Conservation (phyloP, 2,329 filamentous ascomycete genomes). For the Biscogniauxia sp. region DNA sequence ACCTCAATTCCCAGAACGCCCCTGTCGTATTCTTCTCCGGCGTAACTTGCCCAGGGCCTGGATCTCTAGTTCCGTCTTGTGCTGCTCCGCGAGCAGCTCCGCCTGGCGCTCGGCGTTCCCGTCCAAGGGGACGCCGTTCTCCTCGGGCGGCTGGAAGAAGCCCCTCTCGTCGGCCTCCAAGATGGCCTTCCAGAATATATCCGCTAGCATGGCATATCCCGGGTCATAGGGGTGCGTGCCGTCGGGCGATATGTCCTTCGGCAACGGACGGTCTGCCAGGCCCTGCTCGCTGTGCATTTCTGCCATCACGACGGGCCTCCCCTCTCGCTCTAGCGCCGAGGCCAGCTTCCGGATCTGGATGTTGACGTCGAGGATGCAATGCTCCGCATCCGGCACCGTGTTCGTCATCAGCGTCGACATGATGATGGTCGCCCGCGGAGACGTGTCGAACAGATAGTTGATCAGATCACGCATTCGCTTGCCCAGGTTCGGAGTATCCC, state of each 20-base stretch:
- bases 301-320: constrained; percentile 5
- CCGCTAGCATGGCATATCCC: constrained; percentile 25
- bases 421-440: constrained; percentile 24
- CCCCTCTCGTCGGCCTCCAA: constrained; percentile 19
- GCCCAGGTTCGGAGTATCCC: constrained; percentile 18
- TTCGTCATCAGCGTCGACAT: constrained; percentile 28
- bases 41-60: neutral
- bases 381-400: constrained; percentile 18
- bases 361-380: constrained; percentile 22
- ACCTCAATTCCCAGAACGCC: neutral
- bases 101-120: constrained; percentile 12
- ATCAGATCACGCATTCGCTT: constrained; percentile 21
- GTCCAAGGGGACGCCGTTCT: constrained; percentile 16
- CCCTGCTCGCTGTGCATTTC: constrained; percentile 26
- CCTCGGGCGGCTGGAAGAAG: constrained; percentile 16
- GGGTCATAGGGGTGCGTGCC: constrained; percentile 25
- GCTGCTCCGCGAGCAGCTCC: neutral
- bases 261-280: constrained; percentile 13
- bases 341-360: constrained; percentile 19
- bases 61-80: neutral
- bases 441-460: constrained; percentile 21
- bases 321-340: constrained; percentile 10
- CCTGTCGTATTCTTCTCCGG: neutral
- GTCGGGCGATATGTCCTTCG: constrained; percentile 22
- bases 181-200: constrained; percentile 23